Conservation (phyloP, 164 flowering plant species). For the Umbilicus rupestris region DNA sequence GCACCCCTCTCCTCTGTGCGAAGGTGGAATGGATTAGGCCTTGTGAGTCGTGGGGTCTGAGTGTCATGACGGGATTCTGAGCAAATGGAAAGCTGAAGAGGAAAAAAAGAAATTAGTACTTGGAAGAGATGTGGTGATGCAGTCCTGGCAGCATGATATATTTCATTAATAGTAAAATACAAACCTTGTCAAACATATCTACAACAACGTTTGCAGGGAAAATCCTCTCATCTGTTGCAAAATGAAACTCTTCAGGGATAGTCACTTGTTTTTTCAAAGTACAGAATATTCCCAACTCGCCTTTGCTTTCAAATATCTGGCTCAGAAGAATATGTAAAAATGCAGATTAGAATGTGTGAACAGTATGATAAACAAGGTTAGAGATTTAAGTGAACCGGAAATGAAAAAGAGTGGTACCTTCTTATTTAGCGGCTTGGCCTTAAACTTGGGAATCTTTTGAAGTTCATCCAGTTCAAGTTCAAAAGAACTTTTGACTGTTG, state of each 20-base stretch:
- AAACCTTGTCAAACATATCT: conserved; percentile 81
- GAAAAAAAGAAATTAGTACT: neutral
- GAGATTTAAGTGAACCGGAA: neutral
- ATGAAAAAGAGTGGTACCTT: conserved; percentile 34
- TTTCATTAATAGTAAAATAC: neutral
- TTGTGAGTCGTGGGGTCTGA: conserved; percentile 52
- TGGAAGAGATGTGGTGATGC: neutral
- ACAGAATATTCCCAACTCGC: conserved; percentile 66
- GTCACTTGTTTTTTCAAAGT: conserved; percentile 62
- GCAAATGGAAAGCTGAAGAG: conserved; percentile 64
- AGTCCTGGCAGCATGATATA: neutral
- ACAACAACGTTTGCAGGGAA: conserved; percentile 37
- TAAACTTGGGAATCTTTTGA: conserved; percentile 70
- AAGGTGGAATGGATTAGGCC: conserved; percentile 81
- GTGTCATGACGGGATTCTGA: conserved; percentile 50
- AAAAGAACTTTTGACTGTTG: conserved; percentile 51
- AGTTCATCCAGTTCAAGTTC: conserved; percentile 79
- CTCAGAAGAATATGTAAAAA: conserved; percentile 3
- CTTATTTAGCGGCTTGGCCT: conserved; percentile 84
- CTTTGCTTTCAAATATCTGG: conserved; percentile 91
- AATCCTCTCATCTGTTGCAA: conserved; percentile 79
- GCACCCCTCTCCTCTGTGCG: conserved; percentile 88
- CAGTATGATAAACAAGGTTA: neutral
- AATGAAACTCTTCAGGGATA: conserved; percentile 79
- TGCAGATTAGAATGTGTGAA: neutral